These are phyloP conservation scores for Porcisia deanei DNA, from an alignment of 208 protist genomes.

Conservation along the genomic window DNA sequence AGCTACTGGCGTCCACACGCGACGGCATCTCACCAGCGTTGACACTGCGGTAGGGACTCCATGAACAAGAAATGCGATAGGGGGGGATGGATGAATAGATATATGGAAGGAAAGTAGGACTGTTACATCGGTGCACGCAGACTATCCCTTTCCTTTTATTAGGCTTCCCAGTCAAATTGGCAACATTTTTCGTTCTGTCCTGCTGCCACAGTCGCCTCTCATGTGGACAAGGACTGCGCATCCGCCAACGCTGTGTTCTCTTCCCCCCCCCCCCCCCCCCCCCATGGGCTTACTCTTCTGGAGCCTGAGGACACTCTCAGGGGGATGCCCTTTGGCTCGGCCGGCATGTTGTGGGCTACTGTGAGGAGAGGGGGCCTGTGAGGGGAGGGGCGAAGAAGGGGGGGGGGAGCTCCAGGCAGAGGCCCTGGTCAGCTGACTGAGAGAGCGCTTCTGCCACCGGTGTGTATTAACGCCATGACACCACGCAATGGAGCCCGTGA, in stretches of 20 bases:
- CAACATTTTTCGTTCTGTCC: background rate
- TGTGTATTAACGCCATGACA: background rate
- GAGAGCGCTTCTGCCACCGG: background rate
- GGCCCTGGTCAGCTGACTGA: background rate
- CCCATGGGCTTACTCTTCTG: too few relatives aligned
- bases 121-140: background rate
- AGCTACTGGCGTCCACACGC: constrained; percentile 86
- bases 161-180: background rate
- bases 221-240: background rate
- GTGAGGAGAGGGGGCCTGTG: background rate
- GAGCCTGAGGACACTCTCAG: too few relatives aligned
- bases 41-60: constrained; percentile 57
- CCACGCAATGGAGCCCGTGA: too few relatives aligned
- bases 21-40: constrained; percentile 79
- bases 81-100: background rate
- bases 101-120: background rate
- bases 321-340: too few relatives aligned
- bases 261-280: background rate
- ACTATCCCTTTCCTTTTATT: background rate
- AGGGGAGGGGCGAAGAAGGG: background rate
- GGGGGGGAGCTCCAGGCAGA: background rate
- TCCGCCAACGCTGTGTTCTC: background rate
- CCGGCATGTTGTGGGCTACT: background rate
- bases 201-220: background rate
- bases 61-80: background rate